A percentile compares a stretch with the other conserved stretches of the same genome.
Conservation (phyloP, 331 rosid species). For the Telfairia occidentalis region DNA sequence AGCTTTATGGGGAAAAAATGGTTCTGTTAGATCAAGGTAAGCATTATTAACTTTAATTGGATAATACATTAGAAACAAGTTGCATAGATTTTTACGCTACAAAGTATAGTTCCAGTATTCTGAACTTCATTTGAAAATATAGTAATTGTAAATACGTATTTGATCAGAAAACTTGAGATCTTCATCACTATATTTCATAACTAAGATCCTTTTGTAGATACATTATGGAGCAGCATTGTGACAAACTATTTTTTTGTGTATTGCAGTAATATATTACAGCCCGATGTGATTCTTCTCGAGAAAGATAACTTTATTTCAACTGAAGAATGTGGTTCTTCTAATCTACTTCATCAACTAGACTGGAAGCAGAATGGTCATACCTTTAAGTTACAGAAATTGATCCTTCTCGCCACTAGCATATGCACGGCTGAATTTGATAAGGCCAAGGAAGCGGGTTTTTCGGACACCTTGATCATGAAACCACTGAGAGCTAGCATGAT, state of each 20-base stretch:
- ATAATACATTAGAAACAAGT: neutral
- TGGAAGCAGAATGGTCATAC: slow-evolving; percentile 53
- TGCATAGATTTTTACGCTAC: neutral
- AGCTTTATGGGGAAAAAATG: slow-evolving; percentile 52
- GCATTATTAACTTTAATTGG: neutral
- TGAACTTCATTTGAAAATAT: neutral
- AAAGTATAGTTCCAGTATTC: neutral
- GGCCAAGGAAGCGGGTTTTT: slow-evolving; percentile 68
- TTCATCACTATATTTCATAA: neutral
- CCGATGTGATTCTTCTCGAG: slow-evolving; percentile 75
- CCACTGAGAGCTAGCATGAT: slow-evolving; percentile 95
- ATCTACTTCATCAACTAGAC: slow-evolving; percentile 31
- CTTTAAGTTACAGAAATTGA: slow-evolving; percentile 54
- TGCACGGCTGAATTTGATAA: slow-evolving; percentile 45
- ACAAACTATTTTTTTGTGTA: slow-evolving; percentile 17
- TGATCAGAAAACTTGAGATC: neutral
- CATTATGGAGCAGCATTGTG: slow-evolving; percentile 13
- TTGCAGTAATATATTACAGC: slow-evolving; percentile 55
- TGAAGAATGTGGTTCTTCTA: slow-evolving; percentile 49
- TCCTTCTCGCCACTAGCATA: slow-evolving; percentile 80
- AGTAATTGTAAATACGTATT: neutral
- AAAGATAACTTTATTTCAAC: slow-evolving; percentile 67
- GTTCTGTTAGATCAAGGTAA: slow-evolving; percentile 53
- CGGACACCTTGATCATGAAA: slow-evolving; percentile 87
- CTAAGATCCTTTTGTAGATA: neutral